Base-by-base conservation (phyloP, 306 rosid species). In the Citrullus mucosospermus region DNA sequence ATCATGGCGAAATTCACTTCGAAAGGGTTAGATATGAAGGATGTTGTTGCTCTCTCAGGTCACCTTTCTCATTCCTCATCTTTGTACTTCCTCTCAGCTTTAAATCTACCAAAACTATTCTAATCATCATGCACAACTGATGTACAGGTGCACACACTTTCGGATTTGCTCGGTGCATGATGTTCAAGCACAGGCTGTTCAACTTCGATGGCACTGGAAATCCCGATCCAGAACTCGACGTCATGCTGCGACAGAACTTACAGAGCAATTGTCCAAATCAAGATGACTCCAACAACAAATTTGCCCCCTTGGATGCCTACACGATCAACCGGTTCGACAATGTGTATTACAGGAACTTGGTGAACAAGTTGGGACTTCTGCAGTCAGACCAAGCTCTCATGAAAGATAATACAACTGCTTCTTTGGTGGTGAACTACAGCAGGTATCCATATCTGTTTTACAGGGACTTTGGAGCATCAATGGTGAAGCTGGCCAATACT, bases 1-100 rank as follows among this genome's bases (percentile, higher is more conserved):
- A 90, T 95, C 73, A 88, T 88, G 1, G 80, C 88, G 53, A 95
- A 91, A 73, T 92, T 92, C 77, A 77, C 87, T 74, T 76, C 90
- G 6, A 92, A 91, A 78, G 96, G 96, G 36, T 90, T 95, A 61
- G 79, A 83, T 73, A 72, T 85, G 43, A 92, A 91, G 81, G 97
- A 92, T 83, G 87, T 95, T 46, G 97, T 88, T 20, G 88, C 85
- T 25, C 93, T 95, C 81, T 89, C 97, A 84, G 97, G 97, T 93
- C 84, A 80, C 85, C 72, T 46, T 60, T 72, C 17, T 77, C 22
- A 62, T 41, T 11, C 80, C 38, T 4, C 6, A 22, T 70, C 28
- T 50, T 6, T 48, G n/a, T n/a, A 12, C 39, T 76, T 57, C 39
- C 55, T 32, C 0, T 6, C 2, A 43, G 34, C 25, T 44, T 14